phyloP scores from a whole-genome alignment of 192 early-diverging fungal genomes.

The Gryganskiella cystojenkinii region DNA sequence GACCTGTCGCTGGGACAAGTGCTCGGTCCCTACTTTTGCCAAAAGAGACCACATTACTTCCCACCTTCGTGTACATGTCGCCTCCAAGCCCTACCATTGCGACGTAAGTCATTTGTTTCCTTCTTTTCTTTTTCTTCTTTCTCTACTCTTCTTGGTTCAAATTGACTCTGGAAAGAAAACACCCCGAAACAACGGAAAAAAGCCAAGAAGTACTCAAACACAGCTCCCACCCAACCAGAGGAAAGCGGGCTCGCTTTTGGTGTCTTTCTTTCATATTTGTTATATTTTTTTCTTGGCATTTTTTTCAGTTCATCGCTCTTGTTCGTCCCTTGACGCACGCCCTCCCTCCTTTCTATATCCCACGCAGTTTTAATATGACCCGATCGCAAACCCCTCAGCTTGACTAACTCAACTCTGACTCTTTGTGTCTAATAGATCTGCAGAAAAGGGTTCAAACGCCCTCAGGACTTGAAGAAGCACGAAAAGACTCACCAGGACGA shows the following conservation, averaged over 20 bases:
- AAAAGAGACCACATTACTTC: constrained; percentile 98
- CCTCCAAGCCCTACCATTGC: constrained; percentile 92
- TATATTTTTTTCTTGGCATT: constrained; percentile 26
- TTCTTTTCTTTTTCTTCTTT: not conserved
- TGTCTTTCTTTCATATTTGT: not conserved
- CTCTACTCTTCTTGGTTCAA: too few species aligned
- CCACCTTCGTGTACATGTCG: constrained; percentile 93
- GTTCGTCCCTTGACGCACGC: too few species aligned
- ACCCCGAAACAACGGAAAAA: too few species aligned
- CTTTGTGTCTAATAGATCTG: constrained; percentile 64
- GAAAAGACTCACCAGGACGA: constrained; percentile 77
- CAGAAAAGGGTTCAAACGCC: constrained; percentile 89
- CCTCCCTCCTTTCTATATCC: too few species aligned
- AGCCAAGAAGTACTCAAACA: too few species aligned
- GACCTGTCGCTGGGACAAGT: constrained; percentile 89
- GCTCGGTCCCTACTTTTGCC: constrained; percentile 71
- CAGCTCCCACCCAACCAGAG: constrained; percentile 6
- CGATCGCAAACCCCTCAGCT: too few species aligned
- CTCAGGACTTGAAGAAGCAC: constrained; percentile 96
- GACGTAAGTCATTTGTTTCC: constrained; percentile 52
- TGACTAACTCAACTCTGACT: too few species aligned
- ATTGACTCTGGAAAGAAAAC: too few species aligned
- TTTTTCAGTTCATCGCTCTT: not conserved
- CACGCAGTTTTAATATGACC: too few species aligned
- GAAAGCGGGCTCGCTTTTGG: not conserved